phyloP scores from a whole-genome alignment of 2,329 filamentous ascomycete species.

The Sporothrix luriei region DNA sequence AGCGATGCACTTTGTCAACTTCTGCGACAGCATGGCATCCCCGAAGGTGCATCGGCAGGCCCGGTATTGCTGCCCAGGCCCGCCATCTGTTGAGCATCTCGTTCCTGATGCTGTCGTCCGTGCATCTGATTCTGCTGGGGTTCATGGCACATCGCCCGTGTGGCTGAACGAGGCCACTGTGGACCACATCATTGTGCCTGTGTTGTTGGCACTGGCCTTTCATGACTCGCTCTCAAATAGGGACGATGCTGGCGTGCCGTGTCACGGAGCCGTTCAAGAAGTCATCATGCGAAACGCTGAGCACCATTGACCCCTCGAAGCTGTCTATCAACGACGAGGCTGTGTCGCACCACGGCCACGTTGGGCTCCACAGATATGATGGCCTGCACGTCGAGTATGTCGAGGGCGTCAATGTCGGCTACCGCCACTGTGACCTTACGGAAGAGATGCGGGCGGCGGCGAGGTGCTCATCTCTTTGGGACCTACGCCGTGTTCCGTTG shows the following conservation, averaged over 20 bases:
- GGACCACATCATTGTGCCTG: conserved; percentile 20
- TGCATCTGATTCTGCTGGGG: conserved; percentile 26
- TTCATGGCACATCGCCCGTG: neutral
- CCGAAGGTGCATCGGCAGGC: conserved; percentile 5
- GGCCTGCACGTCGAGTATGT: conserved; percentile 65
- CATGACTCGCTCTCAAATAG: conserved; percentile 13
- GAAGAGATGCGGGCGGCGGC: conserved; percentile 37
- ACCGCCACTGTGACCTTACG: conserved; percentile 67
- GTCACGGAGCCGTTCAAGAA: conserved; percentile 21
- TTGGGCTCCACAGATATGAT: conserved; percentile 56
- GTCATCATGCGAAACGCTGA: too few species aligned
- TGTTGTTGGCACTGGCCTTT: conserved; percentile 24
- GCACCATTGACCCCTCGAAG: too few species aligned
- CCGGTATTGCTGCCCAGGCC: conserved; percentile 28
- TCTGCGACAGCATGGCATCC: too few species aligned
- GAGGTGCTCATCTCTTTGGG: conserved; percentile 40
- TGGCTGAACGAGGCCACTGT: conserved; percentile 12
- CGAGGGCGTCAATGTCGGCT: conserved; percentile 73
- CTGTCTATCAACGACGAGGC: conserved; percentile 64
- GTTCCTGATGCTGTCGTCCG: too few species aligned
- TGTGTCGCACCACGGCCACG: conserved; percentile 67
- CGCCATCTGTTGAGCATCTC: too few species aligned
- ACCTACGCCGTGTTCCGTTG: conserved; percentile 46
- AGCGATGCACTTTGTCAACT: neutral
- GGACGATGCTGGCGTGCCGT: conserved; percentile 24